Evolutionary conservation across 2,329 filamentous ascomycete species (phyloP).

Genomic region (Ophiocordyceps australis): DNA sequence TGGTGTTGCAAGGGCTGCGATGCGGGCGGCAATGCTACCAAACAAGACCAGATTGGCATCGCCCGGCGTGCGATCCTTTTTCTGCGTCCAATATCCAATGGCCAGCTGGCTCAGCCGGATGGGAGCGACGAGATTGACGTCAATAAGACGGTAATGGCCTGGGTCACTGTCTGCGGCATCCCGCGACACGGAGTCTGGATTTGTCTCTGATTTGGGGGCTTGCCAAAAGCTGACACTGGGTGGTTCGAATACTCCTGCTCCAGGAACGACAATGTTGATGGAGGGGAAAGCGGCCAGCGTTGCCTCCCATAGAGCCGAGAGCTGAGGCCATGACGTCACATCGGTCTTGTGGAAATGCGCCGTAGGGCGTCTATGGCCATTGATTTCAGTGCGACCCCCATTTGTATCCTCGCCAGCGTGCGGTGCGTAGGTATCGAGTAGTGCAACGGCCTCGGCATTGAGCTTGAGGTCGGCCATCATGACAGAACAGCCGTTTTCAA

Average conservation of each 20-base stretch:
- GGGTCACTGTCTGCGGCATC: constrained; percentile 11
- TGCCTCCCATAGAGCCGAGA: constrained; percentile 11
- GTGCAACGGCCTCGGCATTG: constrained; percentile 13
- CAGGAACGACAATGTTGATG: constrained; percentile 17
- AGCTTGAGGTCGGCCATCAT: constrained; percentile 17
- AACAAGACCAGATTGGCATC: constrained; percentile 15
- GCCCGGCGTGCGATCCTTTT: constrained; percentile 6
- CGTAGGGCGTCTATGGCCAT: too few relatives aligned
- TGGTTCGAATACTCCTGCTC: constrained; percentile 19
- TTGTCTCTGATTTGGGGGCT: constrained; percentile 11
- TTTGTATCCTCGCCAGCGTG: constrained; percentile 4
- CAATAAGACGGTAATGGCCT: constrained; percentile 15
- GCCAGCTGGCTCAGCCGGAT: constrained; percentile 19
- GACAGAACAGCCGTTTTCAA: constrained; percentile 16
- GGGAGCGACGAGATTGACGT: constrained; percentile 18
- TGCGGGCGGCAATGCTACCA: constrained; percentile 15
- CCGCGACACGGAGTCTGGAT: constrained; percentile 8
- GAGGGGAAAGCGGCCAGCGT: constrained; percentile 10
- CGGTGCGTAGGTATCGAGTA: constrained; percentile 13
- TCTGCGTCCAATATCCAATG: constrained; percentile 16
- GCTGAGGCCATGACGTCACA: constrained; percentile 16
- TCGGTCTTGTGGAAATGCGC: constrained; percentile 17
- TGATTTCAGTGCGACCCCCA: too few relatives aligned
- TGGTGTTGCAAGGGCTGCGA: constrained; percentile 11
- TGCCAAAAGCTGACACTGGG: constrained; percentile 17